phyloP scores from a whole-genome alignment of 108 stramenopile genomes.

The Pseudonitzschia multiseries region DNA sequence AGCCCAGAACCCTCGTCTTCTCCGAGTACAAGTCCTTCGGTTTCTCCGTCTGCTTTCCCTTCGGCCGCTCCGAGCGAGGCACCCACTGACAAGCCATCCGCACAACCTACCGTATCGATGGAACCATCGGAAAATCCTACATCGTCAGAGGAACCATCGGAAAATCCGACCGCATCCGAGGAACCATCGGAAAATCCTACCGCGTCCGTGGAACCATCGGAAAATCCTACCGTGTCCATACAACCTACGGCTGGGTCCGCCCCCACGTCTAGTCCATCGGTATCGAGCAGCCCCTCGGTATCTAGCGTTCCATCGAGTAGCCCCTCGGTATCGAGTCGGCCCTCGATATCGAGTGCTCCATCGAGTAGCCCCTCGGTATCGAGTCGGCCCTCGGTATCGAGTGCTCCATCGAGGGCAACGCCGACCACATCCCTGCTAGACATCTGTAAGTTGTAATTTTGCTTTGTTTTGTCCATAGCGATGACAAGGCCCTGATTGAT shows the following conservation, averaged over 20 bases:
- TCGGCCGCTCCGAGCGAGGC: background rate
- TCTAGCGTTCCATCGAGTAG: background rate
- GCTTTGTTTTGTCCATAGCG: too few relatives aligned
- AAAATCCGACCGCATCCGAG: background rate
- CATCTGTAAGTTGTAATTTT: too few relatives aligned
- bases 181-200: slow-evolving; percentile 12
- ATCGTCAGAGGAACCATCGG: background rate
- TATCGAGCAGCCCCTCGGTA: background rate
- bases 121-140: slow-evolving; percentile 14
- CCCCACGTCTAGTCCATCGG: background rate
- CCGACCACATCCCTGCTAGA: too few relatives aligned
- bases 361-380: background rate
- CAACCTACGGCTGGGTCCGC: too few relatives aligned
- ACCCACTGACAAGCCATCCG: background rate
- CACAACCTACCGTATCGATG: background rate
- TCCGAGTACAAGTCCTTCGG: background rate
- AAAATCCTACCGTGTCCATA: background rate
- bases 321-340: background rate
- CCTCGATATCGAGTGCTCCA: background rate
- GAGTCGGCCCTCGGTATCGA: background rate
- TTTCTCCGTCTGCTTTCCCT: background rate
- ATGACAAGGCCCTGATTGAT: too few relatives aligned
- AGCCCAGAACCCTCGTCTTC: background rate
- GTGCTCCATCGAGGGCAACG: background rate
- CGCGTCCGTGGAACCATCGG: background rate